Conservation (phyloP, 345 rosid genomes). For the Capsella bursapastoris region DNA sequence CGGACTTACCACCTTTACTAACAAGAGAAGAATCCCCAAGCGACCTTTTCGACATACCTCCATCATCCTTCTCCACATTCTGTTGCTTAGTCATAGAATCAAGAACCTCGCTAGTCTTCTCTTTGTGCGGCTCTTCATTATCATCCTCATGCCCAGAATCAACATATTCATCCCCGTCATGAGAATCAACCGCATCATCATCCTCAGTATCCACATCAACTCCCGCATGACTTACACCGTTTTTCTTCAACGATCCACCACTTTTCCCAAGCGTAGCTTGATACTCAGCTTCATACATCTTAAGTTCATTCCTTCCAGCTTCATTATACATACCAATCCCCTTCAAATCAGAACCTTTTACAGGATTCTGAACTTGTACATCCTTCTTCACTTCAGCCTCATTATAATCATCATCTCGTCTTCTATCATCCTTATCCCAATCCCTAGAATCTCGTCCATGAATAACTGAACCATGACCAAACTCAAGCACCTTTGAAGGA, state of each 20-base stretch:
- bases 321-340: constrained; percentile 79
- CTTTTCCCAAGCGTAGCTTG: constrained; percentile 68
- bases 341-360: neutral
- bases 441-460: constrained; percentile 89
- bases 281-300: constrained; percentile 79
- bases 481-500: constrained; percentile 59
- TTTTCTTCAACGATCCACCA: constrained; percentile 42
- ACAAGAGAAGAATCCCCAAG: constrained; percentile 48
- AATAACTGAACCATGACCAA: constrained; percentile 68
- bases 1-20: constrained; percentile 47
- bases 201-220: constrained; percentile 56
- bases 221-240: constrained; percentile 40
- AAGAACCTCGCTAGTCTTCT: constrained; percentile 40
- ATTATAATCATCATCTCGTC: constrained; percentile 83
- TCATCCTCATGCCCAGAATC: constrained; percentile 55
- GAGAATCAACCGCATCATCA: constrained; percentile 62
- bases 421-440: constrained; percentile 97
- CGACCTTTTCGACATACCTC: constrained; percentile 39
- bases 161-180: constrained; percentile 61
- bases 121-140: constrained; percentile 37
- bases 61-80: constrained; percentile 47
- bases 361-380: constrained; percentile 16
- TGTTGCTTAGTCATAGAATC: constrained; percentile 46
- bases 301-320: constrained; percentile 82
- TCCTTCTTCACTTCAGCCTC: constrained; percentile 57